phyloP scores from a whole-genome alignment of 2,329 filamentous ascomycete species.

The Alternaria panax region DNA sequence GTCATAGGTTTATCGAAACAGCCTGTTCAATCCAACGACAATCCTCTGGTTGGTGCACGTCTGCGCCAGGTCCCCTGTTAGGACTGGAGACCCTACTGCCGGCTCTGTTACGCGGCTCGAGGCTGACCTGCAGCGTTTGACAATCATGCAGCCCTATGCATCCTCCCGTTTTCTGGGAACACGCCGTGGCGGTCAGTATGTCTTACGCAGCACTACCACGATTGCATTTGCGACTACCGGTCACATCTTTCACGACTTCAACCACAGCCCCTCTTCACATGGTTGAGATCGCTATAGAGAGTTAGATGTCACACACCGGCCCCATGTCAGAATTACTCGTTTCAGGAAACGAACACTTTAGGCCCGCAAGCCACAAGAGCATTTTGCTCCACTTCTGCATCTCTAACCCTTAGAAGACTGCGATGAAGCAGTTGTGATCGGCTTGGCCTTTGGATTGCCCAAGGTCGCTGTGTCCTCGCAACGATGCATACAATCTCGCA shows the following conservation, averaged over 20 bases:
- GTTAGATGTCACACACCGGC: background rate
- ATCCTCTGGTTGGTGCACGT: background rate
- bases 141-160: conserved; percentile 47
- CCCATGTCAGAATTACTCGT: conserved; percentile 19
- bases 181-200: conserved; percentile 38
- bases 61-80: conserved; percentile 15
- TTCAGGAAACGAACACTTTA: conserved; percentile 32
- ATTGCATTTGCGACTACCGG: conserved; percentile 3
- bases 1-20: background rate
- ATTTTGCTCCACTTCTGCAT: conserved; percentile 21
- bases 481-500: background rate
- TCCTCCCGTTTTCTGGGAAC: conserved; percentile 35
- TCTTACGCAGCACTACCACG: conserved; percentile 31
- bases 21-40: background rate
- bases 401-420: conserved; percentile 13
- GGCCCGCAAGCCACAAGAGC: conserved; percentile 22
- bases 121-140: conserved; percentile 37
- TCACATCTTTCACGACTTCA: conserved; percentile 10
- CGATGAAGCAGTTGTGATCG: conserved; percentile 13
- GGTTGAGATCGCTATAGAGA: background rate
- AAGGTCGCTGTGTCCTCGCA: background rate
- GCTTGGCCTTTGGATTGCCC: background rate
- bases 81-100: conserved; percentile 11
- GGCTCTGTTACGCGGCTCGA: conserved; percentile 22
- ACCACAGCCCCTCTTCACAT: background rate